Evolutionary conservation across 2,329 filamentous ascomycete genomes (phyloP), one percentile per base, ranked within the genome.

Genomic region (Fusarium clavum): DNA sequence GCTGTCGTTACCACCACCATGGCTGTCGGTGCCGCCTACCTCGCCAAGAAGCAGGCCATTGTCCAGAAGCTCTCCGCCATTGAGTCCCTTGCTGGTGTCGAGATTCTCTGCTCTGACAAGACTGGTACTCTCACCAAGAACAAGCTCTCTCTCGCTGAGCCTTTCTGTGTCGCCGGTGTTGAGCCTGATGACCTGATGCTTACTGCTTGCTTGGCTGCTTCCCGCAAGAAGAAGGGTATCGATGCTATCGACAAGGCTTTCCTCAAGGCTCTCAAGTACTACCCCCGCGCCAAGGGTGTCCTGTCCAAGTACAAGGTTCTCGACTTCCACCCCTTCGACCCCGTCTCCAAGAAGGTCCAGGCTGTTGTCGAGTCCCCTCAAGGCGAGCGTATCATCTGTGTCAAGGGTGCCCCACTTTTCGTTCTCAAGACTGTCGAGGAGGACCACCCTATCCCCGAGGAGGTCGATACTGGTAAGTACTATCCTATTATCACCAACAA

Each of bases 231-330:
- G 88, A 97, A 97, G 87, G 94, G 93, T 85, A 94, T 97, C 71
- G 94, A 97, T 79, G 92, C 94, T 73, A 97, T 97, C 75, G 94
- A 97, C 87, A 96, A 95, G 87, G 94, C 93, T 79, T 97, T 97
- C 86, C 87, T 97, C 74, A 97, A 96, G 85, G 88, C 92, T 24
- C 89, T 97, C 70, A 89, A 89, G 79, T 91, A 86, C 84, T 97
- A 97, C 80, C 94, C 94, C 69, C 88, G 89, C 69, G 93, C 93
- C 82, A 97, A 96, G 87, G 81, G 84, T 67, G 90, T 92, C 57
- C 88, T 97, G 57, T 88, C 88, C 83, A 93, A 93, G 84, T 97
- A 95, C 88, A 92, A 91, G 82, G 91, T 94, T 64, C 83, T 95
- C 73, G 89, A 94, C 46, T 97, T 97, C 86, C 88, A 89, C 81